Evolutionary conservation across 345 rosid species (phyloP).

Genomic region (Gossypium thurberi): DNA sequence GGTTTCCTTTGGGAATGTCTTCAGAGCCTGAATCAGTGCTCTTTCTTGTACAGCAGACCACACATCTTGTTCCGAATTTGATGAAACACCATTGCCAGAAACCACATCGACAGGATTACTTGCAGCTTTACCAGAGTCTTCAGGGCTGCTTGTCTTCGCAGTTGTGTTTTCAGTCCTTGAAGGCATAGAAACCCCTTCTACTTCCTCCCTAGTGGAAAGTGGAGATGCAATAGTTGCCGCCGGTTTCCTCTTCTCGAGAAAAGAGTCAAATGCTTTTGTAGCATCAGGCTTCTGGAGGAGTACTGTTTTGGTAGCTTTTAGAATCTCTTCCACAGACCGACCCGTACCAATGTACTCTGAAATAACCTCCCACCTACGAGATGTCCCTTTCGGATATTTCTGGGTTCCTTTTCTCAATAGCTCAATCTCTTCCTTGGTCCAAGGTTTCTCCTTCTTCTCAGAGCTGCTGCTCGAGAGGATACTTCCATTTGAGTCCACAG

Average conservation of each 20-base stretch:
- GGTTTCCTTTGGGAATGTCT: conserved; percentile 91
- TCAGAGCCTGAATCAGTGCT: conserved; percentile 87
- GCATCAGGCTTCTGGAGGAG: conserved; percentile 95
- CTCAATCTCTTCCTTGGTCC: conserved; percentile 90
- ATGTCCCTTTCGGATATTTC: conserved; percentile 92
- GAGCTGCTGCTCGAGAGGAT: conserved; percentile 31
- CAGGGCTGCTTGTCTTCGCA: conserved; percentile 18
- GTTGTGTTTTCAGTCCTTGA: conserved; percentile 23
- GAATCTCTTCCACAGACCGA: conserved; percentile 90
- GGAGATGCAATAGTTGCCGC: conserved; percentile 66
- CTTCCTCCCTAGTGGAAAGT: conserved; percentile 79
- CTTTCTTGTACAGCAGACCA: conserved; percentile 97
- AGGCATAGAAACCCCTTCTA: conserved; percentile 28
- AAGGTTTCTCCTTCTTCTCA: conserved; percentile 69
- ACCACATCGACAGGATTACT: conserved; percentile 27
- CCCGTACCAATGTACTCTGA: conserved; percentile 90
- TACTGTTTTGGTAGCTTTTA: conserved; percentile 91
- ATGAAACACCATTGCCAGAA: conserved; percentile 34
- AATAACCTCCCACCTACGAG: conserved; percentile 95
- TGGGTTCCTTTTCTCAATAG: conserved; percentile 81
- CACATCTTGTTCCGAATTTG: conserved; percentile 62
- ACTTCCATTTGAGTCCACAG: conserved; percentile 38
- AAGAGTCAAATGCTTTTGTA: conserved; percentile 86
- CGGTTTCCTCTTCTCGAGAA: conserved; percentile 94
- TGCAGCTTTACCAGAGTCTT: conserved; percentile 30